These are phyloP conservation scores for Aspergillus leporis DNA, from an alignment of 495 filamentous ascomycete species.

Conservation along the genomic window DNA sequence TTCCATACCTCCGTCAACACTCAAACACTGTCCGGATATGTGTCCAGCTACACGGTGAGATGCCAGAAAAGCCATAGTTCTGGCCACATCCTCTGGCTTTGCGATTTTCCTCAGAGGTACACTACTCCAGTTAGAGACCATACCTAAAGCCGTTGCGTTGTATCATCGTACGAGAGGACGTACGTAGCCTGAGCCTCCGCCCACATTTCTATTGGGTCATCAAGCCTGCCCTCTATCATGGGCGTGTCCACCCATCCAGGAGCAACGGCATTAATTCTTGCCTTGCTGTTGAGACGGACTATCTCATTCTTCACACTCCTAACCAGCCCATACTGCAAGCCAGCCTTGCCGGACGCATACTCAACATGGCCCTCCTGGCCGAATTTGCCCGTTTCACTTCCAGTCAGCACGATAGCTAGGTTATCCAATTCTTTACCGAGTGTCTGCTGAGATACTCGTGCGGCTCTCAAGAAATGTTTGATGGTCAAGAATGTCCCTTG, in stretches of 20 bases:
- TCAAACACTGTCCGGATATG: conserved; percentile 54
- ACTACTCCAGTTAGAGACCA: conserved; percentile 1
- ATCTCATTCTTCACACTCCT: conserved; percentile 57
- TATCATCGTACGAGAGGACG: not conserved
- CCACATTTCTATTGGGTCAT: conserved; percentile 48
- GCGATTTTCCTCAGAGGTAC: conserved; percentile 48
- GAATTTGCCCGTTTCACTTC: conserved; percentile 50
- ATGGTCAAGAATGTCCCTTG: conserved; percentile 58
- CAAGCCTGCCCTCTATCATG: conserved; percentile 46
- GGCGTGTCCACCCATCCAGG: conserved; percentile 52
- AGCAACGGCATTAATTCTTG: conserved; percentile 57
- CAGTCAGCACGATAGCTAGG: conserved; percentile 56
- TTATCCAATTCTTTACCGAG: conserved; percentile 43
- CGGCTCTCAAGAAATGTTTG: conserved; percentile 54
- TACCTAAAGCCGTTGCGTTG: not conserved
- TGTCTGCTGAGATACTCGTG: conserved; percentile 34
- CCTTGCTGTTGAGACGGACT: conserved; percentile 48
- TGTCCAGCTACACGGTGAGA: conserved; percentile 54
- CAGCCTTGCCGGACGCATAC: conserved; percentile 53
- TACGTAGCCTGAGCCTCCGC: conserved; percentile 46
- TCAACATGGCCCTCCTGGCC: conserved; percentile 52
- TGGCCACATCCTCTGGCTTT: conserved; percentile 51
- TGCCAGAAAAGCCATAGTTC: conserved; percentile 54
- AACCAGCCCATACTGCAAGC: conserved; percentile 55
- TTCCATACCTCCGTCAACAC: conserved; percentile 53